Evolutionary conservation across 1,139 yeast genomes (phyloP).

Genomic region (Protomyces lactucae-debilis): DNA sequence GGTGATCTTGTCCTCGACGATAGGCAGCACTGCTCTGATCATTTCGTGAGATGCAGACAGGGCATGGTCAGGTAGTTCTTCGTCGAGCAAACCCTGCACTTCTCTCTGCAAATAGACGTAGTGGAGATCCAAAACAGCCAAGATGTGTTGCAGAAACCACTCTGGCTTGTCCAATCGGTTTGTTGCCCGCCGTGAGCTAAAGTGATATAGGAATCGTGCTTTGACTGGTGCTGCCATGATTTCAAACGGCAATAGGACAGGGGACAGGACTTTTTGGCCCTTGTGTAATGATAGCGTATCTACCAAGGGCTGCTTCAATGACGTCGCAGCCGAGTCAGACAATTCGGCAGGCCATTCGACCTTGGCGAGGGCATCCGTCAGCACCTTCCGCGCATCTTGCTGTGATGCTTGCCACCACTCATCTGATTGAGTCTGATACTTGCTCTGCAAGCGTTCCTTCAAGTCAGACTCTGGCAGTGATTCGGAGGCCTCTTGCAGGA

Average conservation of each 20-base stretch:
- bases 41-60: slow-evolving; percentile 47
- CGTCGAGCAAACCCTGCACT: slow-evolving; percentile 38
- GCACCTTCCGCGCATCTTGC: not conserved
- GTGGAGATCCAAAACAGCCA: slow-evolving; percentile 50
- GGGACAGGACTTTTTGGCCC: slow-evolving; percentile 14
- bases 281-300: not conserved
- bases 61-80: slow-evolving; percentile 34
- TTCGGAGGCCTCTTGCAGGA: not conserved
- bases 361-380: not conserved
- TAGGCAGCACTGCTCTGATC: slow-evolving; percentile 52
- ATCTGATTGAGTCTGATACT: not conserved
- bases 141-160: slow-evolving; percentile 61
- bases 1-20: slow-evolving; percentile 49
- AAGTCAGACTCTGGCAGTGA: not conserved
- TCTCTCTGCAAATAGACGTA: slow-evolving; percentile 42
- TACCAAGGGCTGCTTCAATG: not conserved
- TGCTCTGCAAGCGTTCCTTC: not conserved
- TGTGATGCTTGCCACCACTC: not conserved
- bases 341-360: not conserved
- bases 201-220: slow-evolving; percentile 68
- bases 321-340: not conserved
- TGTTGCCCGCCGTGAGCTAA: slow-evolving; percentile 56
- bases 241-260: slow-evolving; percentile 56
- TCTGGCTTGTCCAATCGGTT: slow-evolving; percentile 67
- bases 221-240: slow-evolving; percentile 54